These are phyloP conservation scores for Pseudogymnoascus sp. DNA, from an alignment of 2,329 filamentous ascomycete species.

Conservation along the genomic window DNA sequence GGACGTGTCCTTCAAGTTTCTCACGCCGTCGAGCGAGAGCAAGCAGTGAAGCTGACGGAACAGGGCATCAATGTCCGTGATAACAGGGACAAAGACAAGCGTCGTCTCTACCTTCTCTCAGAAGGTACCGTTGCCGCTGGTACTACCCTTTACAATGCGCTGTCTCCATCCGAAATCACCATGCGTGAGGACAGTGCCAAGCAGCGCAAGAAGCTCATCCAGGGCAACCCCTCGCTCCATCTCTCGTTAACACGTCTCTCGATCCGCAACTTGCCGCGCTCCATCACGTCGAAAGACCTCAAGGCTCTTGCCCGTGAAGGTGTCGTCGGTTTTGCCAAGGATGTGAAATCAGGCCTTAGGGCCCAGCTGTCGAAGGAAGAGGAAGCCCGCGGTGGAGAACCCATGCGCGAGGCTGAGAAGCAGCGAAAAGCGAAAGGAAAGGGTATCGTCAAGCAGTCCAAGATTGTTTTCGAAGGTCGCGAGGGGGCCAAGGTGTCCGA, in stretches of 20 bases:
- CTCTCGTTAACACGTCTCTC: slow-evolving; percentile 85
- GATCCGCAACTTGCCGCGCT: slow-evolving; percentile 81
- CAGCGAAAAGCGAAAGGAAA: slow-evolving; percentile 75
- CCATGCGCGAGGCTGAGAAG: slow-evolving; percentile 73
- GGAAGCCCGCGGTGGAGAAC: slow-evolving; percentile 67
- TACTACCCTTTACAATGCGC: slow-evolving; percentile 67
- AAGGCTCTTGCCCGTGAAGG: slow-evolving; percentile 87
- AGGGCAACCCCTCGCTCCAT: slow-evolving; percentile 83
- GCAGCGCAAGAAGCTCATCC: slow-evolving; percentile 84
- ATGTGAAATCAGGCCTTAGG: slow-evolving; percentile 73
- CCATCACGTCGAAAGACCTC: slow-evolving; percentile 75
- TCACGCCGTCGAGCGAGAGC: slow-evolving; percentile 74
- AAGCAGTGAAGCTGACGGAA: slow-evolving; percentile 69
- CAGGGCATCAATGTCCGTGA: slow-evolving; percentile 56
- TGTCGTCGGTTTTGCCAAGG: slow-evolving; percentile 88
- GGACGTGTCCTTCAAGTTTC: slow-evolving; percentile 80
- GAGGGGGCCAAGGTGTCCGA: slow-evolving; percentile 80
- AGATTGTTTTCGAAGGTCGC: slow-evolving; percentile 84
- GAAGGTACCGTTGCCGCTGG: slow-evolving; percentile 78
- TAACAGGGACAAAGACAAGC: slow-evolving; percentile 75
- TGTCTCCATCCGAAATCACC: slow-evolving; percentile 73
- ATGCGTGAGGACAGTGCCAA: slow-evolving; percentile 82
- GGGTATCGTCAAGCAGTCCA: slow-evolving; percentile 80
- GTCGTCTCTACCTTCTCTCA: slow-evolving; percentile 76
- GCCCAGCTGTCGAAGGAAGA: slow-evolving; percentile 86